Conservation (phyloP, 2,329 filamentous ascomycete species). For the Fusarium nelsonii region DNA sequence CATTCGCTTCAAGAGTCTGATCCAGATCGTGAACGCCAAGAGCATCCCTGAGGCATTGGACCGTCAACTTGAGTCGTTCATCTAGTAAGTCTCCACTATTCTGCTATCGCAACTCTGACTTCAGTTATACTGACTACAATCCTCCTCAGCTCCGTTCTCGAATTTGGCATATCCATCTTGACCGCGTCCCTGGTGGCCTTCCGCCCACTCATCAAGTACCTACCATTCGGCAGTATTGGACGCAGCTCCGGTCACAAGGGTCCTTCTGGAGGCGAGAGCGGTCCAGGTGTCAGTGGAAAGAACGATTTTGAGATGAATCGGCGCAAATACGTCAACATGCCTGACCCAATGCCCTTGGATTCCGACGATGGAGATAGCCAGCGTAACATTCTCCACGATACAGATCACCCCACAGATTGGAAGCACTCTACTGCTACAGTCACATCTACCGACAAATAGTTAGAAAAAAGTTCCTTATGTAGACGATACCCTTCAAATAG, state of each 20-base stretch:
- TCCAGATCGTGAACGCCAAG: conserved; percentile 1
- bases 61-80: conserved; percentile 10
- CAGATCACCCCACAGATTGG: background rate
- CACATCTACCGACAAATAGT: background rate
- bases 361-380: conserved; percentile 11
- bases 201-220: conserved; percentile 7
- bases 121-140: background rate
- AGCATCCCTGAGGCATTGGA: conserved; percentile 4
- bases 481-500: background rate
- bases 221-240: conserved; percentile 3
- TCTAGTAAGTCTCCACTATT: background rate
- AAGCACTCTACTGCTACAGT: background rate
- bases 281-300: background rate
- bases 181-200: conserved; percentile 7
- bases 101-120: rapidly evolving
- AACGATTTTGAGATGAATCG: conserved; percentile 1
- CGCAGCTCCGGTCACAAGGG: background rate
- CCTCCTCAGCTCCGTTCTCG: background rate
- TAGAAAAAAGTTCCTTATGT: background rate
- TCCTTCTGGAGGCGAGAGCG: background rate
- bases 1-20: conserved; percentile 2
- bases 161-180: conserved; percentile 8
- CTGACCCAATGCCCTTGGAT: background rate
- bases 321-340: conserved; percentile 5
- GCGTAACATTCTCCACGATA: background rate